Conservation (phyloP, 495 filamentous ascomycete species). For the Trichoderma gamsii region DNA sequence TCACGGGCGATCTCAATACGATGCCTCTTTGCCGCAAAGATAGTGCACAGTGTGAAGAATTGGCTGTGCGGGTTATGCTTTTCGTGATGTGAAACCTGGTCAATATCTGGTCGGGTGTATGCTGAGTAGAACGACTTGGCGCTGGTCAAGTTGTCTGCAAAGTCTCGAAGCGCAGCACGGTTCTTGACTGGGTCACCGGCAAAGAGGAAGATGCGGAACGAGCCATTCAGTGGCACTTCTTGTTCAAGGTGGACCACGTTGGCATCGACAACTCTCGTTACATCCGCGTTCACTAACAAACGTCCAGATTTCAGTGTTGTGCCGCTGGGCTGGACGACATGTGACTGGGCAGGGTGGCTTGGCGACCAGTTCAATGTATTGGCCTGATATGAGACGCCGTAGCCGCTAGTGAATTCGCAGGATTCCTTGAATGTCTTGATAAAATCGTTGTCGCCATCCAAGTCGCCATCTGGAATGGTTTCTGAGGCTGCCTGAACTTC, state of each 20-base stretch:
- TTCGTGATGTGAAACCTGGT: slow-evolving; percentile 69
- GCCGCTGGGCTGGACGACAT: slow-evolving; percentile 56
- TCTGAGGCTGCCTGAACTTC: slow-evolving; percentile 42
- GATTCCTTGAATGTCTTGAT: slow-evolving; percentile 64
- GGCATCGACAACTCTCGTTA: slow-evolving; percentile 77
- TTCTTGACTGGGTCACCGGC: slow-evolving; percentile 60
- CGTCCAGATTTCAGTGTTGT: slow-evolving; percentile 61
- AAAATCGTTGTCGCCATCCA: slow-evolving; percentile 57
- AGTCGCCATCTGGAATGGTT: slow-evolving; percentile 20
- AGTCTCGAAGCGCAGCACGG: slow-evolving; percentile 57
- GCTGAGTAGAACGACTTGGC: slow-evolving; percentile 62
- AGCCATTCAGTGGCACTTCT: slow-evolving; percentile 78
- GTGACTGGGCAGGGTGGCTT: slow-evolving; percentile 64
- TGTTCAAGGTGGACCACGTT: slow-evolving; percentile 86
- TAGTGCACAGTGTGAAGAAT: slow-evolving; percentile 71
- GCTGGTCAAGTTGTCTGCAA: slow-evolving; percentile 57
- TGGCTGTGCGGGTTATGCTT: slow-evolving; percentile 72
- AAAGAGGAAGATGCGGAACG: slow-evolving; percentile 81
- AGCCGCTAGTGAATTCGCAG: slow-evolving; percentile 64
- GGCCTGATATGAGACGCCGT: slow-evolving; percentile 61
- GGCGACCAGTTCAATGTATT: slow-evolving; percentile 59
- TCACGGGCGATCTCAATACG: slow-evolving; percentile 58
- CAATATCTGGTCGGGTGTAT: slow-evolving; percentile 56
- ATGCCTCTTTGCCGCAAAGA: slow-evolving; percentile 60
- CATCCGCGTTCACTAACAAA: slow-evolving; percentile 65